These are phyloP conservation scores for Gymnopus androsaceus DNA, from an alignment of 1,284 basidiomycete genomes.

Conservation along the genomic window DNA sequence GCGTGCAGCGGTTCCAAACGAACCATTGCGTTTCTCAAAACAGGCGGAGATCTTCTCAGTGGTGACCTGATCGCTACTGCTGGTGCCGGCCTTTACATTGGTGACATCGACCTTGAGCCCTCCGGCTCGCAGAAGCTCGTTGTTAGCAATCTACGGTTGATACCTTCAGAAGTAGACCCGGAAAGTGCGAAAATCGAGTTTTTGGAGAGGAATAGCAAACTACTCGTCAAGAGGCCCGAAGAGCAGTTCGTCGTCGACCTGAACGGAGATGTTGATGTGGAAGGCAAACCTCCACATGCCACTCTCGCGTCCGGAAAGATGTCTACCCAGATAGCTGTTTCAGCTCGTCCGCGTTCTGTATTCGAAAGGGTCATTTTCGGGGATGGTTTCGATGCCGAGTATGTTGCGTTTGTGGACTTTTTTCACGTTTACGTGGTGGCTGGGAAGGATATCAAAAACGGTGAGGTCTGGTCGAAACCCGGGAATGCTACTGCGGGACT, in stretches of 20 bases:
- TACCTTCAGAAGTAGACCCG: conserved; percentile 48
- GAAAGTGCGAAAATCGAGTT: conserved; percentile 47
- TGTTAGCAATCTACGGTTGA: conserved; percentile 41
- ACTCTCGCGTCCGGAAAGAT: conserved; percentile 55
- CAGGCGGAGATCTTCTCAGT: conserved; percentile 56
- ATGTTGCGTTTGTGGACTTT: conserved; percentile 67
- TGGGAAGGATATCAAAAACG: conserved; percentile 35
- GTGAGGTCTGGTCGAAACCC: conserved; percentile 67
- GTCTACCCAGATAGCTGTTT: conserved; percentile 56
- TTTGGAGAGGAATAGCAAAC: conserved; percentile 45
- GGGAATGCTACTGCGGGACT: conserved; percentile 63
- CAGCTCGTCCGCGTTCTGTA: conserved; percentile 22
- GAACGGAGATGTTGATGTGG: conserved; percentile 41
- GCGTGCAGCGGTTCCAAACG: conserved; percentile 42
- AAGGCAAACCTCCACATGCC: conserved; percentile 50
- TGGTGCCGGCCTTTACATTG: conserved; percentile 62
- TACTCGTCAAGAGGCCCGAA: conserved; percentile 59
- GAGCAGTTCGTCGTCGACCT: conserved; percentile 59
- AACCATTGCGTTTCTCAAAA: conserved; percentile 65
- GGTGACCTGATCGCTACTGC: conserved; percentile 67
- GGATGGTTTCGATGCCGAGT: conserved; percentile 23
- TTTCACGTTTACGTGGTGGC: conserved; percentile 62
- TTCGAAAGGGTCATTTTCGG: background rate
- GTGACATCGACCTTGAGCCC: conserved; percentile 46
- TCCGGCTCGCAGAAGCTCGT: conserved; percentile 34